Percentiles rank a stretch among this genome's conserved stretches.
phyloP scores from a whole-genome alignment of 805 yeast species.

The Clavispora santaluciae region DNA sequence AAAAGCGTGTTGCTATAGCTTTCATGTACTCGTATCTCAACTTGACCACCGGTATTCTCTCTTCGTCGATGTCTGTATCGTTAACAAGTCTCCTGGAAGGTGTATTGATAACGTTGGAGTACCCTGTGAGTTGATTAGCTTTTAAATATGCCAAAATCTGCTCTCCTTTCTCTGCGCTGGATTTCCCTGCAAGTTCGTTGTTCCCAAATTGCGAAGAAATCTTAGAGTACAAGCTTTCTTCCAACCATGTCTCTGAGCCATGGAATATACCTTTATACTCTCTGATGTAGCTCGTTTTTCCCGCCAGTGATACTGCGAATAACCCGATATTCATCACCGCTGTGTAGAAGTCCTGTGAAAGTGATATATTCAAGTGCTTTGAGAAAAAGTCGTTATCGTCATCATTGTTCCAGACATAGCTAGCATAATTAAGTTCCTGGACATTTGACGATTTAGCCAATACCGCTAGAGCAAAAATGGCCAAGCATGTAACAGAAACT shows the following conservation, averaged over 20 bases:
- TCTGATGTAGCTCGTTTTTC: conserved; percentile 58
- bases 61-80: conserved; percentile 10
- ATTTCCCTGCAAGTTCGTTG: neutral
- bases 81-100: conserved; percentile 24
- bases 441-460: conserved; percentile 45
- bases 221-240: conserved; percentile 6
- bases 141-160: conserved; percentile 7
- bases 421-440: conserved; percentile 33
- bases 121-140: conserved; percentile 18
- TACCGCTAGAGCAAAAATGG: conserved; percentile 55
- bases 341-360: conserved; percentile 63
- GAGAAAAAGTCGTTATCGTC: conserved; percentile 18
- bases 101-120: conserved; percentile 25
- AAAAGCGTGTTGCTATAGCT: conserved; percentile 16
- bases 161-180: conserved; percentile 1
- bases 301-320: conserved; percentile 62
- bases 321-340: conserved; percentile 56
- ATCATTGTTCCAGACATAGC: conserved; percentile 25
- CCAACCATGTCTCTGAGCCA: conserved; percentile 53
- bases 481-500: conserved; percentile 47
- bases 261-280: conserved; percentile 47
- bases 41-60: conserved; percentile 15
- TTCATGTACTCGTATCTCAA: conserved; percentile 18
- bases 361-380: conserved; percentile 32
- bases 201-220: conserved; percentile 2